Evolutionary conservation across 176 grass and related monocot genomes (phyloP), one percentile per base, ranked within the genome.

Genomic region (Aegilops sharonensis): DNA sequence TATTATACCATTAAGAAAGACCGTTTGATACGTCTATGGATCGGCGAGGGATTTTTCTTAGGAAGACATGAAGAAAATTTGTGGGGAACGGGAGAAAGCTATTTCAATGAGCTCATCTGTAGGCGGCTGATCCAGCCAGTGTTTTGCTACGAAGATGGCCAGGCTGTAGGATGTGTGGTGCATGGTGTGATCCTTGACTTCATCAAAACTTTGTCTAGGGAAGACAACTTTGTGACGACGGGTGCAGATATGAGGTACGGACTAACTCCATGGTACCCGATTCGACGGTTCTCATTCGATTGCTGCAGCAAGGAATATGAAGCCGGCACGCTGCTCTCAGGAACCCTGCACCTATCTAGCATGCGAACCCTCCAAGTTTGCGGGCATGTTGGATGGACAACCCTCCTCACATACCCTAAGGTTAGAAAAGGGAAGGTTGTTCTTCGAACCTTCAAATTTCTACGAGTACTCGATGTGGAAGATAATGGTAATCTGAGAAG

Each of bases 381-480:
- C 30, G 64, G 66, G 2, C n/a, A 12, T 8, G 54, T 6, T 67
- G 18, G 17, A 82, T 1, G 25, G 56, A 37, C 47, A 50, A 50
- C 47, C 14, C 47, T 50, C 47, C 47, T 12, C 47, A 15, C 47
- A 50, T 50, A 50, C 0, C 47, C 47, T 50, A 50, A 50, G 47
- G 47, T 17, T 50, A 15, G 13, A 15, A 50, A 50, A 50, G 13
- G 47, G 47, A 50, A 50, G 47, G 1, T 14, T 15, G 13, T 0
- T 84, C 34, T 75, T 15, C 6, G 1, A 6, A 24, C 2, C 54
- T 85, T 75, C 18, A 8, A 11, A 59, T 47, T 40, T 27, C 1
- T 85, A 6, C 54, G 48, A 7, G 67, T 85, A 13, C 24, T 85
- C 9, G 50, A 85, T 64, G 47, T 85, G 6, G 17, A 85, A 76